Evolutionary conservation across 2,329 filamentous ascomycete genomes (phyloP).

Genomic region (Cytospora piceae): DNA sequence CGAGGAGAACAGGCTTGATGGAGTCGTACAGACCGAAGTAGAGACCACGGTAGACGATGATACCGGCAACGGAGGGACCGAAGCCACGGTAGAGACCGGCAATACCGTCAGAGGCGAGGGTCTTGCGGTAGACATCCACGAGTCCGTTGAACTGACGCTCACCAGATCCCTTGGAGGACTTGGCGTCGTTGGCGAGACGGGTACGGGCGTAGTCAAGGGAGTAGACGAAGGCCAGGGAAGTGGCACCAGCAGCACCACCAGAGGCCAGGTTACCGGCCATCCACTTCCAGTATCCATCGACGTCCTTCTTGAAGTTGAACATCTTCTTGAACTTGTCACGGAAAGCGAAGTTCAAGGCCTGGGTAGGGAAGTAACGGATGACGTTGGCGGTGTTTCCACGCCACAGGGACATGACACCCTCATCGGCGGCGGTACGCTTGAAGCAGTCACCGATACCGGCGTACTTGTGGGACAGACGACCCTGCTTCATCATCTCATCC

Average conservation of each 20-base stretch:
- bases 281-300: conserved; percentile 98
- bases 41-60: conserved; percentile 99
- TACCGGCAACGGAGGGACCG: conserved; percentile 98
- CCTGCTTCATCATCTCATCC: conserved; percentile 99
- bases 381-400: conserved; percentile 99
- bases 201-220: conserved; percentile 99
- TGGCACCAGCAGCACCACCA: conserved; percentile 99
- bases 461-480: conserved; percentile 98
- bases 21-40: conserved; percentile 99
- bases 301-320: conserved; percentile 99
- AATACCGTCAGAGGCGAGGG: conserved; percentile 96
- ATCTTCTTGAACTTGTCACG: conserved; percentile 99
- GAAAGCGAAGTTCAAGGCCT: conserved; percentile 99
- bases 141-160: conserved; percentile 99
- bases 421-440: conserved; percentile 82
- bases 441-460: conserved; percentile 94
- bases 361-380: conserved; percentile 99
- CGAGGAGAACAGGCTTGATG: conserved; percentile 97
- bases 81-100: conserved; percentile 99
- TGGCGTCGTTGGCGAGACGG: conserved; percentile 99
- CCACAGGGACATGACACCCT: conserved; percentile 96
- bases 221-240: conserved; percentile 99
- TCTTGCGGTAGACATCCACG: conserved; percentile 99
- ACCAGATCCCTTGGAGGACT: conserved; percentile 96
- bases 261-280: conserved; percentile 99